Base-by-base conservation (phyloP, 768 basidiomycete genomes). In the Lyophyllum atratum region DNA sequence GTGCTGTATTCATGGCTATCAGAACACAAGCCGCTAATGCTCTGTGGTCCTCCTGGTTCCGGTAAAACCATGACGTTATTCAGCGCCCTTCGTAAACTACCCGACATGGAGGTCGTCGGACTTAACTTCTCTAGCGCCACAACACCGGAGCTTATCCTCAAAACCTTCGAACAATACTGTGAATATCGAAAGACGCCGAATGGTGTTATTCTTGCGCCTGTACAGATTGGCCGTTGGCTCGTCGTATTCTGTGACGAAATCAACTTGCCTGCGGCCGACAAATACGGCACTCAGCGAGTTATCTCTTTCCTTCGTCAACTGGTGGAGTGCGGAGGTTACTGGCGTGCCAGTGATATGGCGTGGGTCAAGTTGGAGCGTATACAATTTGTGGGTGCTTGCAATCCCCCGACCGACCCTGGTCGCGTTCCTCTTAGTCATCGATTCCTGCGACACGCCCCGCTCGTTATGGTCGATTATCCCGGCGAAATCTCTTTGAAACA, bases 211-310 rank as follows among this genome's bases (percentile, higher is more conserved):
- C 85, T 99, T 51, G 89, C 97, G 3, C 97, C 97, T 10, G 75
- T 89, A 3, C 95, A 98, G 67, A 94, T 98, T 59, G 96, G 96
- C 25, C 88, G 95, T 45, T 99, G 97, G 97, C 82, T 99, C 48
- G 95, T 99, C 31, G 90, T 99, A n/a, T 99, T 99, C 77, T 99
- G 97, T 71, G 97, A 99, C 70, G 97, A 99, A 73, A 98, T 99
- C 80, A 99, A 99, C 68, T 77, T 99, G 4, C 97, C 97, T 2
- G 94, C 97, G 15, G 82, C 87, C 9, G 97, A 99, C 79, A 96
- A 95, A 74, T 99, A 99, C 66, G 97, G 97, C 3, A 99, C 97
- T 4, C 97, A 99, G 70, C 85, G 93, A 24, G 97, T 99, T 67
- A 98, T 99, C 67, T 98, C 96, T 2, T 99, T 98, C 81, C 83